Base-by-base conservation (phyloP, 2,329 filamentous ascomycete genomes). In the Colletotrichum sp. region DNA sequence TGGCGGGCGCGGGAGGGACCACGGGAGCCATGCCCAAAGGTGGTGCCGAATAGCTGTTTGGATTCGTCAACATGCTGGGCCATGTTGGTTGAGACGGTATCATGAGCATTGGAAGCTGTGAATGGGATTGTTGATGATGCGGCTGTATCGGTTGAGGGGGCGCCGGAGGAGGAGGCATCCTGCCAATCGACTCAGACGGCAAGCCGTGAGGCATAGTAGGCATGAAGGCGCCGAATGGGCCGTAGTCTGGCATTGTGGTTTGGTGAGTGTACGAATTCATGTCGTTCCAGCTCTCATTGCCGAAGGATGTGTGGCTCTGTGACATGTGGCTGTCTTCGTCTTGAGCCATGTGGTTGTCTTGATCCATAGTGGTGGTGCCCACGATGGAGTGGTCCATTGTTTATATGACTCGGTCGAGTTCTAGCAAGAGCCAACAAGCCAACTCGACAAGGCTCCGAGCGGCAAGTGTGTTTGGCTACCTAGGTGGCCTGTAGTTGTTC, bases 31-130 rank as follows among this genome's bases (percentile, higher is more conserved):
- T 89, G 52, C 91, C 86, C 68, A 92, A 83, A 16, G 90, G 89
- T 57, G 91, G 88, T 55, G 92, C 89, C 60, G 92, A 89, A 81
- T 92, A 95, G 78, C 85, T 91, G 59, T 91, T 88, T 60, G 94
- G 93, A 78, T 93, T 94, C 61, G 93, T 94, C 82, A 96, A 87
- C 90, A 96, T 94, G 83, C 95, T 96, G 9, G 95, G 95, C 95
- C 95, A 98, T 77, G 90, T 89, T 67, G 89, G 83, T 78, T 93
- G 90, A 63, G 89, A 89, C 26, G 93, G 92, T 87, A 95, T 94
- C 80, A 95, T 93, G 78, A 96, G 87, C 82, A 95, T 93, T 26
- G 94, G 92, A 24, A 95, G 85, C 77, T 91, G 91, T 12, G 86
- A 80, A 71, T 87, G 85, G 16, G 73, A 87, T 75, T 88, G 87